phyloP scores from a whole-genome alignment of 179 eudicot species.

The Silene coronaria region DNA sequence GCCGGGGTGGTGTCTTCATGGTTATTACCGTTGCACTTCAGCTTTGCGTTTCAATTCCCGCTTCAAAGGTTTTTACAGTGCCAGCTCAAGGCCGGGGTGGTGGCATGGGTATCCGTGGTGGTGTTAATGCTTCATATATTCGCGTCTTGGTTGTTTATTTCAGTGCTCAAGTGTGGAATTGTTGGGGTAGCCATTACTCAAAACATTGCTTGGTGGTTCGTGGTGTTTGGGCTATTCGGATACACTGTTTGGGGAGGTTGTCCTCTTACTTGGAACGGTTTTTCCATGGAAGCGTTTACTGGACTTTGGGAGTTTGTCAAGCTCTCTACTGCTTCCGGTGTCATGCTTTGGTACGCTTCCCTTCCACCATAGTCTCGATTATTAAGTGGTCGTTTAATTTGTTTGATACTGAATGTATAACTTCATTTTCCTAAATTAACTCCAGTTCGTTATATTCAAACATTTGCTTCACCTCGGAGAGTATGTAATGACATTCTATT shows the following conservation, averaged over 20 bases:
- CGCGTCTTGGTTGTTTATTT: constrained; percentile 35
- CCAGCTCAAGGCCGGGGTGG: constrained; percentile 31
- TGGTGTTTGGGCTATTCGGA: constrained; percentile 32
- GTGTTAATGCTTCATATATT: constrained; percentile 26
- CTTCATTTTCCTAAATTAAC: too few species aligned
- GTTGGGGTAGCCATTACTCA: constrained; percentile 32
- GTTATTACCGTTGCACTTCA: constrained; percentile 42
- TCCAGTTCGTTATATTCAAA: too few species aligned
- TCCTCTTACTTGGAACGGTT: constrained; percentile 33
- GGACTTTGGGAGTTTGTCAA: constrained; percentile 37
- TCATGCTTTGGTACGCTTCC: constrained; percentile 35
- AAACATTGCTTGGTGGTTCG: constrained; percentile 41
- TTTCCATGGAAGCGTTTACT: constrained; percentile 31
- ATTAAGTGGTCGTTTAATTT: too few species aligned
- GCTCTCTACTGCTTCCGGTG: constrained; percentile 35
- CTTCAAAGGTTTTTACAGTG: constrained; percentile 41
- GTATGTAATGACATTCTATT: not conserved
- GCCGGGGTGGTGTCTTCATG: constrained; percentile 32
- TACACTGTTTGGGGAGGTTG: constrained; percentile 36
- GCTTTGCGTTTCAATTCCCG: constrained; percentile 45
- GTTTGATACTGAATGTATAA: too few species aligned
- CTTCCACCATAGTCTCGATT: not conserved
- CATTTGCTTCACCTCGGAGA: too few species aligned
- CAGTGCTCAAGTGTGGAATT: constrained; percentile 28
- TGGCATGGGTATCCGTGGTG: constrained; percentile 26